A percentile compares a stretch with the other conserved stretches of the same genome.
phyloP scores from a whole-genome alignment of 2,329 filamentous ascomycete genomes.

The Colletotrichum noveboracense region DNA sequence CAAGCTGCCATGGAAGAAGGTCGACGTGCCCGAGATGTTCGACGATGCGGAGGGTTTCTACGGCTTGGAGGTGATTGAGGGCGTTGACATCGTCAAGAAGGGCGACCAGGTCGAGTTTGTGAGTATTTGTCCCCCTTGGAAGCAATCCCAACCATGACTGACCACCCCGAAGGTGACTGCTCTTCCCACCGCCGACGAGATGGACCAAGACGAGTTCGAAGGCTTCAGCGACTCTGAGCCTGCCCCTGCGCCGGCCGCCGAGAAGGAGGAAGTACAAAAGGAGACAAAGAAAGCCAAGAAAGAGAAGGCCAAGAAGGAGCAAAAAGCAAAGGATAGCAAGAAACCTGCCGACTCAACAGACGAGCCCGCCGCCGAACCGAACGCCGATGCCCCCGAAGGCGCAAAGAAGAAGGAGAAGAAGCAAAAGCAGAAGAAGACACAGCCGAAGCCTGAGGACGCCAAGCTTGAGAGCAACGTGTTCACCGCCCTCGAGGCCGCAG shows the following conservation, averaged over 20 bases:
- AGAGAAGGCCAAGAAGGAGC: constrained; percentile 31
- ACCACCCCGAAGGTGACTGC: neutral
- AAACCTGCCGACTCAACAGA: neutral
- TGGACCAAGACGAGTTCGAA: constrained; percentile 61
- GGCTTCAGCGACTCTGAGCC: constrained; percentile 64
- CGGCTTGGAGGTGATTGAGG: constrained; percentile 89
- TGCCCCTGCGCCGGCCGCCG: constrained; percentile 13
- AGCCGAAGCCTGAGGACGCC: constrained; percentile 38
- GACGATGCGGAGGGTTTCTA: constrained; percentile 95
- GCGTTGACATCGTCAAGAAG: constrained; percentile 81
- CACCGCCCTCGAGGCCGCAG: constrained; percentile 57
- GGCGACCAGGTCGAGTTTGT: constrained; percentile 65
- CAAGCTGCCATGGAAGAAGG: constrained; percentile 61
- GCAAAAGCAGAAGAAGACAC: constrained; percentile 30
- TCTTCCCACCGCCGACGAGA: constrained; percentile 13
- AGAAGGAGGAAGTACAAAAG: constrained; percentile 31
- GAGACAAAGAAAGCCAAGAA: constrained; percentile 33
- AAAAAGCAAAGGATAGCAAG: constrained; percentile 29
- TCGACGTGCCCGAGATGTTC: constrained; percentile 76
- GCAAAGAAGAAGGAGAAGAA: constrained; percentile 32
- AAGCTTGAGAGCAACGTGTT: constrained; percentile 58
- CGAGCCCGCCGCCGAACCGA: neutral
- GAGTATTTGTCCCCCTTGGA: constrained; percentile 11
- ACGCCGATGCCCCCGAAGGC: constrained; percentile 22
- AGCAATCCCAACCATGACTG: neutral